Base-by-base conservation (phyloP, 2,329 filamentous ascomycete species). In the Fusarium algeriense region DNA sequence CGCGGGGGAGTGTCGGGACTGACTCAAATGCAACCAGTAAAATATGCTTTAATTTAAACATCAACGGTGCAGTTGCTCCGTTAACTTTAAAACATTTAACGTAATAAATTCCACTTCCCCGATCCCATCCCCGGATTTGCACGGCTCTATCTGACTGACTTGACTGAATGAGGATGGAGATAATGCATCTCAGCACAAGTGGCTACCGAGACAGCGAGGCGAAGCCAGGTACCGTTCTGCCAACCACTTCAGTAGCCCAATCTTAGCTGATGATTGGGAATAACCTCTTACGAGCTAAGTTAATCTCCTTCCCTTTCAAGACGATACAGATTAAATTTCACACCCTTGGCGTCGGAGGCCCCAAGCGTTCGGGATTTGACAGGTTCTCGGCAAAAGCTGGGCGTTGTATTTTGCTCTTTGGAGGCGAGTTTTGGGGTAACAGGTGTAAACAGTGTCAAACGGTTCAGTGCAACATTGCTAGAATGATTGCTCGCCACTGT, bases 271-370 rank as follows among this genome's bases (percentile, higher is more conserved):
- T 46, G 20, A 23, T 46, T 23, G 38, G 20, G 28, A 26, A 34
- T 43, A 34, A 17, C 10, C 23, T 60, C n/a, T 49, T 38, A 50
- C 37, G 44, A 44, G 60, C 54, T 35, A 32, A 48, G 40, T 37
- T 60, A 46, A 60, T 52, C 63, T 61, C 69, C 69, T 72, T 69
- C 69, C 69, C 30, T 38, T 67, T 71, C 50, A 23, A 71, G 64
- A 40, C 28, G 11, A 56, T 57, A 28, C 11, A 48, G 32, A 56
- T 48, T 37, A 17, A 32, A 26, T 35, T 11, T 54, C 10, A 50
- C 44, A 19, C 17, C 14, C 52, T 64, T 62, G 63, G 48, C 55
- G 32, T 30, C 10, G 5, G 43, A 32, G 34, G 40, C 53, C 41
- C 69, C 69, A 59, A 48, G 30, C 54, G 19, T 9, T 54, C 34